Evolutionary conservation across 345 rosid species (phyloP), one percentile per base, ranked within the genome.

Genomic region (Ceriops zippeliana): DNA sequence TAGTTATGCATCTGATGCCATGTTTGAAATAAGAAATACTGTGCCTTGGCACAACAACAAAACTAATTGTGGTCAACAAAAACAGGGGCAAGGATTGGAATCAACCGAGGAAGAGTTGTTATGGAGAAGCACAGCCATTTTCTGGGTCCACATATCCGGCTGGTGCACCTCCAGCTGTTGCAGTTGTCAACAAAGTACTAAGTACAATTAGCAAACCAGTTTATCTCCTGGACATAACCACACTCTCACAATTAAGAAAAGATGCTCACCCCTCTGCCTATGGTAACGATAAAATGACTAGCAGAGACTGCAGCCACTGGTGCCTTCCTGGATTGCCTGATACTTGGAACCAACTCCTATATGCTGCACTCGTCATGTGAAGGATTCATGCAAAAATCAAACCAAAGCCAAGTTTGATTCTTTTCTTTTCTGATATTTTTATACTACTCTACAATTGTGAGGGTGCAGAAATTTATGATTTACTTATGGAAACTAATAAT

Each of bases 291-390:
- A 69, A 75, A 8, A 37, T 0, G 65, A 78, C 85, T 0, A 88
- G 96, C 70, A 85, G 63, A 0, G 98, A 93, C 59, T 93, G 98
- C 78, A 93, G 98, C 76, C 98, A 93, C 46, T 93, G 98, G 97
- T 89, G 97, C 79, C 93, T 93, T 63, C 98, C 98, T 22, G 96
- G 98, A 52, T 73, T 93, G 80, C 98, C 98, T 0, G 98, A 93
- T 79, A 89, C 89, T 22, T 93, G 98, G 98, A 93, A 90, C 79
- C 97, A 93, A 69, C 98, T 93, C 69, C 80, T 93, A n/a, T 89
- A 90, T 73, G 97, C 91, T 73, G 92, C 95, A 76, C 86, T 91
- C 11, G 65, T 76, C 16, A 76, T 79, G 83, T 89, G 83, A 89
- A 62, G 65, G 17, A 46, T 65, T 59, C 68, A 60, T 24, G 2